Conservation (phyloP, 2,329 filamentous ascomycete species). For the Pseudonectria buxi region DNA sequence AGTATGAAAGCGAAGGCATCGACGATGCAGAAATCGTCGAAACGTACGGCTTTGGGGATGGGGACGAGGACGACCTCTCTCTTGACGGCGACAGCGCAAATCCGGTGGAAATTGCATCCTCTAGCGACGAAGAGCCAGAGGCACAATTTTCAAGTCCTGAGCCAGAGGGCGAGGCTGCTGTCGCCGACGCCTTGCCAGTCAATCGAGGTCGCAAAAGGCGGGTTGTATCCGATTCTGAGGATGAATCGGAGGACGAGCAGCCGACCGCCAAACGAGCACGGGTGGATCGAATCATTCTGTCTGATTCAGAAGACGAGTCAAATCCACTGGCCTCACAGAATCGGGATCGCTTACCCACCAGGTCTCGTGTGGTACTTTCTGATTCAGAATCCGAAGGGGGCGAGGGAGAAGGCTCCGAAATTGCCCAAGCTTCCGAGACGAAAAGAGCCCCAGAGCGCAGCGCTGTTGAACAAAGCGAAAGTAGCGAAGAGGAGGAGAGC, state of each 20-base stretch:
- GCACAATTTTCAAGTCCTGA: constrained; percentile 7
- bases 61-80: constrained; percentile 20
- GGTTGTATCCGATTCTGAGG: constrained; percentile 26
- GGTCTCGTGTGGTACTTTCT: constrained; percentile 1
- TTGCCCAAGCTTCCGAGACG: not conserved
- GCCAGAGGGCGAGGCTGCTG: not conserved
- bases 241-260: constrained; percentile 17
- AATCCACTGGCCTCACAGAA: not conserved
- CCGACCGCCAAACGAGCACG: constrained; percentile 20
- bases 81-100: constrained; percentile 4
- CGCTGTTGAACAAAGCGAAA: not conserved
- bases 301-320: constrained; percentile 18
- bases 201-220: constrained; percentile 21
- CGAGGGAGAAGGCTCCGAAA: constrained; percentile 1
- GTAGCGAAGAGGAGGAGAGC: constrained; percentile 1
- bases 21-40: constrained; percentile 28
- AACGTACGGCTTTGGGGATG: constrained; percentile 15
- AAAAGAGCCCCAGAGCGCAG: constrained; percentile 3
- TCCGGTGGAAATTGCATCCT: not conserved
- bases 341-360: not conserved
- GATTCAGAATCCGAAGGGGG: constrained; percentile 13
- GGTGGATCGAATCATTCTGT: constrained; percentile 7
- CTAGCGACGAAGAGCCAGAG: not conserved
- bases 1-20: constrained; percentile 35
- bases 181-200: not conserved